Evolutionary conservation across 768 basidiomycete genomes (phyloP).

Genomic region (Psilocybe tampanensis): DNA sequence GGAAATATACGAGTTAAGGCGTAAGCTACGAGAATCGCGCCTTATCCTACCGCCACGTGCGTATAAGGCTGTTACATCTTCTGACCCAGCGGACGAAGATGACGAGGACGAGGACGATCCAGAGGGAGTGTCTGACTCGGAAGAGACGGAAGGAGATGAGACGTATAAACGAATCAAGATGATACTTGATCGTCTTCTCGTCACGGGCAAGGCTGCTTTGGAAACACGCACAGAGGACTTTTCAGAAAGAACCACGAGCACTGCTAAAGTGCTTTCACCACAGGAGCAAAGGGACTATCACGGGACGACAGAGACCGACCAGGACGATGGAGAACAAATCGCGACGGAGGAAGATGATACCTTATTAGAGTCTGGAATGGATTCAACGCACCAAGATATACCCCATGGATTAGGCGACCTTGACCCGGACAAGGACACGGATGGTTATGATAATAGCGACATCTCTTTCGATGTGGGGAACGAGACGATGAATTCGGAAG

Average conservation of each 20-base stretch:
- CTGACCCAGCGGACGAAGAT: conserved; percentile 44
- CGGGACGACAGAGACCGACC: conserved; percentile 27
- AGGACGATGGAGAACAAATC: conserved; percentile 1
- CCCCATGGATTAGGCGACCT: background rate
- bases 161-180: conserved; percentile 62
- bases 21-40: conserved; percentile 81
- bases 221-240: conserved; percentile 59
- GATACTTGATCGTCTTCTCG: conserved; percentile 65
- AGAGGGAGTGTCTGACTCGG: conserved; percentile 45
- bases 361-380: background rate
- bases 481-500: conserved; percentile 33
- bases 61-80: conserved; percentile 57
- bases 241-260: conserved; percentile 40
- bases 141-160: conserved; percentile 54
- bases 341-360: background rate
- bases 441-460: background rate
- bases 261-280: conserved; percentile 70
- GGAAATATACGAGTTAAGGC: conserved; percentile 84
- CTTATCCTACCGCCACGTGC: conserved; percentile 73
- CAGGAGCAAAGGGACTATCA: conserved; percentile 72
- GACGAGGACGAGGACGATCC: conserved; percentile 49
- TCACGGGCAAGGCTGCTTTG: conserved; percentile 62
- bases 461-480: conserved; percentile 15
- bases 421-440: conserved; percentile 1
- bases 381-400: conserved; percentile 19